Conservation (phyloP, 2,329 filamentous ascomycete genomes). For the Fusarium xylarioides region DNA sequence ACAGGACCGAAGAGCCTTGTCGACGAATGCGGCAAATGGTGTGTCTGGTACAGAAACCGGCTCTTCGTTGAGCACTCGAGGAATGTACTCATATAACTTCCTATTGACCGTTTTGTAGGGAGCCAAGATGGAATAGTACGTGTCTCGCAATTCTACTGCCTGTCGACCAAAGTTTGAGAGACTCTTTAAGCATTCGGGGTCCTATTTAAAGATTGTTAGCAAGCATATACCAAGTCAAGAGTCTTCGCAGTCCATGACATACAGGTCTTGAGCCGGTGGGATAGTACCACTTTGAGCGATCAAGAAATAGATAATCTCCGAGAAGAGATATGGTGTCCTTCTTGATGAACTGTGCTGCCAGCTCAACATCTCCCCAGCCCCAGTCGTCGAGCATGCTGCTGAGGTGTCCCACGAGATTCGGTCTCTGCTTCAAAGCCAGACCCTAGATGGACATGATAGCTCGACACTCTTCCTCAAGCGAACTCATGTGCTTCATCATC, state of each 20-base stretch:
- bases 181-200: not conserved
- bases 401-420: not conserved
- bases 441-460: slow-evolving; percentile 27
- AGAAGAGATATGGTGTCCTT: not conserved
- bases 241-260: not conserved
- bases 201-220: not conserved
- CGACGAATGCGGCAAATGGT: not conserved
- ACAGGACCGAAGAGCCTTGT: slow-evolving; percentile 1
- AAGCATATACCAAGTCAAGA: not conserved
- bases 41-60: not conserved
- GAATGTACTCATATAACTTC: not conserved
- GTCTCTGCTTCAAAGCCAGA: not conserved
- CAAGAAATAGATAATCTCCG: not conserved
- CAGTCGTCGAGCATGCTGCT: slow-evolving; percentile 16
- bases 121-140: slow-evolving; percentile 14
- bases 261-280: not conserved
- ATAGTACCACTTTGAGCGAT: slow-evolving; percentile 23
- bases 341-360: not conserved
- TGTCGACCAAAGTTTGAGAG: slow-evolving; percentile 12
- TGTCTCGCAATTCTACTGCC: not conserved
- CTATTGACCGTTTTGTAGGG: not conserved
- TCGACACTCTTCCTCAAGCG: not conserved
- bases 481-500: not conserved
- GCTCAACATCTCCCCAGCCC: slow-evolving; percentile 12
- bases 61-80: not conserved